Conservation (phyloP, 1,139 yeast genomes). For the Candida sp. region DNA sequence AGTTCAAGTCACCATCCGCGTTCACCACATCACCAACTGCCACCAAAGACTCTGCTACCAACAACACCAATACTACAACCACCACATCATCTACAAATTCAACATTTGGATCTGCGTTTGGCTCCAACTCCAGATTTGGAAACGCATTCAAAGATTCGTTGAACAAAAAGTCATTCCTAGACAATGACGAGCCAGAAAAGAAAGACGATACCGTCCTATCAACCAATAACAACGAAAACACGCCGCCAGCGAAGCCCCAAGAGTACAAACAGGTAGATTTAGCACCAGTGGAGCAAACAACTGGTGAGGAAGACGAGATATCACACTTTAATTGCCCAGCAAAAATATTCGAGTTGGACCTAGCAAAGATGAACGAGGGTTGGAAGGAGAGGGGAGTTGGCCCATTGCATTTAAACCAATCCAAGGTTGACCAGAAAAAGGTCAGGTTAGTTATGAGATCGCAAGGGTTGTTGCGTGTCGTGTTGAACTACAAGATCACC, state of each 20-base stretch:
- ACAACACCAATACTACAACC: not conserved
- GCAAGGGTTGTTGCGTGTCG: constrained; percentile 82
- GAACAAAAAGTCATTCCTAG: constrained; percentile 60
- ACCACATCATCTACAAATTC: constrained; percentile 6
- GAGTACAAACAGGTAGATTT: constrained; percentile 56
- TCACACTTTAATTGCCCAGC: constrained; percentile 74
- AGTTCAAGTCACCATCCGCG: not conserved
- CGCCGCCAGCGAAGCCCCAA: constrained; percentile 22
- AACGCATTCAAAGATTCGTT: constrained; percentile 58
- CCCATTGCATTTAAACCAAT: constrained; percentile 75
- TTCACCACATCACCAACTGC: not conserved
- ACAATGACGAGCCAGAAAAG: constrained; percentile 22
- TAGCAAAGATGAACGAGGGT: constrained; percentile 67
- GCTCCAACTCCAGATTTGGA: constrained; percentile 62
- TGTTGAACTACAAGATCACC: constrained; percentile 74
- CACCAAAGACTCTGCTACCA: not conserved
- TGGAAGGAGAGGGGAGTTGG: constrained; percentile 99
- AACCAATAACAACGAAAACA: constrained; percentile 18
- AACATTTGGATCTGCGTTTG: constrained; percentile 41
- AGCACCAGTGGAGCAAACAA: constrained; percentile 56
- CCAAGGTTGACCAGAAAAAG: constrained; percentile 32
- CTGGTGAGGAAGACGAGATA: constrained; percentile 92
- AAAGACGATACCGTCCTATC: constrained; percentile 14
- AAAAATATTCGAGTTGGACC: constrained; percentile 76
- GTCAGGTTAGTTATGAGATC: constrained; percentile 87